Evolutionary conservation across 805 yeast species (phyloP).

Genomic region (Ogataea naganishii): DNA sequence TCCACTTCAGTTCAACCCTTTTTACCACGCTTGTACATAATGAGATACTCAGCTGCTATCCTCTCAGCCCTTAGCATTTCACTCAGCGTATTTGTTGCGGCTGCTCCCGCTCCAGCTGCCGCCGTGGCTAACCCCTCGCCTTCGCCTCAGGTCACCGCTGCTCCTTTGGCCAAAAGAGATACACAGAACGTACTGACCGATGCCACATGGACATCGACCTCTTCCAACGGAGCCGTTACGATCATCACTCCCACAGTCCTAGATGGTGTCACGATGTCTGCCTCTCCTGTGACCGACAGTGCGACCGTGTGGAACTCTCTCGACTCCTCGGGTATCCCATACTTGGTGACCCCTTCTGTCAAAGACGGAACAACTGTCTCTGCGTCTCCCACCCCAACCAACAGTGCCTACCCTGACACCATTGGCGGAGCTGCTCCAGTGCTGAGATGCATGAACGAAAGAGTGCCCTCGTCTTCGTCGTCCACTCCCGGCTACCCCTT

Average conservation of each 20-base stretch:
- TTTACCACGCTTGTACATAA: too few relatives aligned
- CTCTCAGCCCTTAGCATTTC: too few relatives aligned
- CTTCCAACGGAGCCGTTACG: conserved; percentile 15
- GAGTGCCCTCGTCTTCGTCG: conserved; percentile 23
- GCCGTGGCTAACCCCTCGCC: too few relatives aligned
- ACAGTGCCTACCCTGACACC: conserved; percentile 23
- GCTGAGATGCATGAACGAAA: conserved; percentile 33
- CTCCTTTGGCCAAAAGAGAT: conserved; percentile 4
- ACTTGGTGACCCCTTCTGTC: conserved; percentile 30
- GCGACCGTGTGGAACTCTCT: conserved; percentile 36
- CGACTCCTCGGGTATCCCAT: conserved; percentile 36
- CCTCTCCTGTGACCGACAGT: conserved; percentile 27
- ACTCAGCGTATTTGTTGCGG: background rate
- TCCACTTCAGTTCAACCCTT: too few relatives aligned
- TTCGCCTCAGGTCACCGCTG: too few relatives aligned
- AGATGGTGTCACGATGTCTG: conserved; percentile 42
- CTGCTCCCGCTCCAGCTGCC: conserved; percentile 1
- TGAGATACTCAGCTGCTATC: background rate
- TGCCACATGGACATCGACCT: conserved; percentile 28
- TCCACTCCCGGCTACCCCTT: conserved; percentile 27
- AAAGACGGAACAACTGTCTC: conserved; percentile 24
- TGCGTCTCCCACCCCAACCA: conserved; percentile 35
- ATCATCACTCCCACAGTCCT: conserved; percentile 33
- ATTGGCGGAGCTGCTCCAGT: conserved; percentile 35
- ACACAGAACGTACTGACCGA: conserved; percentile 15